These are phyloP conservation scores for Phytophthora ramorum DNA, from an alignment of 352 stramenopile species.

Conservation along the genomic window DNA sequence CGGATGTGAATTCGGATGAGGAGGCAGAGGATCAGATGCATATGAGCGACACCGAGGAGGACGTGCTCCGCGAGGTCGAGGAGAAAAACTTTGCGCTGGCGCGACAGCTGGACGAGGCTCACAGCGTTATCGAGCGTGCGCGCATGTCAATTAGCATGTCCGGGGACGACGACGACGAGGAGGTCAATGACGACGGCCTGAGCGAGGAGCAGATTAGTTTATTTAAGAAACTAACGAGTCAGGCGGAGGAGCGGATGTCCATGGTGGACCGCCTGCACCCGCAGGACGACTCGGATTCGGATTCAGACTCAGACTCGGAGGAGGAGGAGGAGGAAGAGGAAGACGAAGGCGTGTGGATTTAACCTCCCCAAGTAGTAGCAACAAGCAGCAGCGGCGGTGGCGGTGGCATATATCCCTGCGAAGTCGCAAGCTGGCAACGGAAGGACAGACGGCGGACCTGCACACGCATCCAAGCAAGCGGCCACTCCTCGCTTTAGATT, in stretches of 20 bases:
- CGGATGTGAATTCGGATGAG: conserved; percentile 82
- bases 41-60: conserved; percentile 70
- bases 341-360: conserved; percentile 90
- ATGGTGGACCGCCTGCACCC: conserved; percentile 85
- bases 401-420: background rate
- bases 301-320: conserved; percentile 72
- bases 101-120: conserved; percentile 80
- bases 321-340: conserved; percentile 63
- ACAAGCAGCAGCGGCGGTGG: conserved; percentile 5
- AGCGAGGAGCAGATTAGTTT: conserved; percentile 90
- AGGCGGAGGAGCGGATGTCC: conserved; percentile 87
- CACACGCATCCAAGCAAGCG: conserved; percentile 32
- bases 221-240: conserved; percentile 92
- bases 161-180: conserved; percentile 76
- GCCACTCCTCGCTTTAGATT: conserved; percentile 41
- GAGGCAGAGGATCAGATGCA: conserved; percentile 83
- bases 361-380: conserved; percentile 41
- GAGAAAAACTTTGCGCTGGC: conserved; percentile 89
- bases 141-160: conserved; percentile 90
- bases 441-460: conserved; percentile 22
- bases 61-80: conserved; percentile 77
- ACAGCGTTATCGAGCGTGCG: conserved; percentile 85
- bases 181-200: conserved; percentile 60
- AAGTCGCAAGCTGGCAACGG: conserved; percentile 22
- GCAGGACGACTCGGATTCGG: conserved; percentile 79